These are phyloP conservation scores for Lithocarpus polystachyus DNA, from an alignment of 306 rosid species.

Conservation along the genomic window DNA sequence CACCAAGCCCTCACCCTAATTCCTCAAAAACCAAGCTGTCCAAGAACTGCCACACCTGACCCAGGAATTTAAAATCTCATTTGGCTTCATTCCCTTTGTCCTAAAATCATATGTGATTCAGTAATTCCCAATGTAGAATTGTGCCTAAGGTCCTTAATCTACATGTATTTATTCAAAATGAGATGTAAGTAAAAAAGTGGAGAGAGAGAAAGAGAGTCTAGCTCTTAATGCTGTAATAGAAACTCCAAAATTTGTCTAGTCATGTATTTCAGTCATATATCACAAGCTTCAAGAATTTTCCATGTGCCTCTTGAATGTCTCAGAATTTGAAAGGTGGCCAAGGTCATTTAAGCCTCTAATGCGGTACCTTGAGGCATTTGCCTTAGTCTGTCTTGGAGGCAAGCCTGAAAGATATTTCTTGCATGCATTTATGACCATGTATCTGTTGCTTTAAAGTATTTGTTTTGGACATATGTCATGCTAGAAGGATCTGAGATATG, in stretches of 20 bases:
- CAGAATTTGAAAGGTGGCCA: not conserved
- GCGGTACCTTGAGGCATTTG: not conserved
- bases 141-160: not conserved
- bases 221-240: not conserved
- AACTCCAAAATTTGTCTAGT: not conserved
- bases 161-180: not conserved
- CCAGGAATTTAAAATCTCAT: too few species aligned
- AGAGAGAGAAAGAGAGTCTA: not conserved
- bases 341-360: not conserved
- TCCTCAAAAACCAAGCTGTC: too few species aligned
- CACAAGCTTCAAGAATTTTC: not conserved
- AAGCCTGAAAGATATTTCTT: constrained; percentile 11
- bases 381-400: not conserved
- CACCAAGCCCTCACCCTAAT: too few species aligned
- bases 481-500: constrained; percentile 18
- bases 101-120: too few species aligned
- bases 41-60: too few species aligned
- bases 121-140: not conserved
- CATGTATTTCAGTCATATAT: not conserved
- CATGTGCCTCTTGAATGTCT: not conserved
- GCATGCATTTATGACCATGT: constrained; percentile 4
- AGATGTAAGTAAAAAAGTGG: not conserved
- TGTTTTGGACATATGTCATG: not conserved
- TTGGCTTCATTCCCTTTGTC: too few species aligned
- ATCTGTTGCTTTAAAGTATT: constrained; percentile 8